Conservation (phyloP, 2,329 filamentous ascomycete species). For the Xylaria hypoxylon region DNA sequence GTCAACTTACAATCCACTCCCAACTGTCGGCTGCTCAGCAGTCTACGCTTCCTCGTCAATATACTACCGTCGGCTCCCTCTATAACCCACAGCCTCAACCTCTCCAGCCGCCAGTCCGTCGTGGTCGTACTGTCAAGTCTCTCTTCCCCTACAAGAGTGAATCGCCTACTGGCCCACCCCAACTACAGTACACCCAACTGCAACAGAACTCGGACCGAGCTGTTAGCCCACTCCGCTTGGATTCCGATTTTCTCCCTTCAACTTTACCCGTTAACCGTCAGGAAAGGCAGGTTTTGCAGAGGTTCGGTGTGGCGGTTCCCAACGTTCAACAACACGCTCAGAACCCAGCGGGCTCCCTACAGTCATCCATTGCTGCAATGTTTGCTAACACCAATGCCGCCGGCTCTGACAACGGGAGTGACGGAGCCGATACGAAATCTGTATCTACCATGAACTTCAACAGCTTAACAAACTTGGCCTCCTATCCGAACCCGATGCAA, state of each 20-base stretch:
- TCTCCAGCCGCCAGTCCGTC: conserved; percentile 64
- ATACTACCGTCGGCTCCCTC: conserved; percentile 68
- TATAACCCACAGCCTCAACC: conserved; percentile 63
- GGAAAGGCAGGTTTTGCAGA: conserved; percentile 30
- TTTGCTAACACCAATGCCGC: conserved; percentile 27
- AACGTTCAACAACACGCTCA: conserved; percentile 1
- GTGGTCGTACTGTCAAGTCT: conserved; percentile 60
- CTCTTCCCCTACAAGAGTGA: conserved; percentile 51
- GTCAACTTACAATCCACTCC: background rate
- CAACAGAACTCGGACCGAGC: conserved; percentile 67
- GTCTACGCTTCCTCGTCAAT: conserved; percentile 52
- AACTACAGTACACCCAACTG: conserved; percentile 61
- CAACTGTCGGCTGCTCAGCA: conserved; percentile 16
- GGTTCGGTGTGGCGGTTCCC: conserved; percentile 27
- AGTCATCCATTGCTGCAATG: conserved; percentile 12
- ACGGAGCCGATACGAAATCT: conserved; percentile 52
- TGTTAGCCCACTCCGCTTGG: conserved; percentile 53
- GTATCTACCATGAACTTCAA: conserved; percentile 62
- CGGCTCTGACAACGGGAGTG: conserved; percentile 46
- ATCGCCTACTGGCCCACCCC: conserved; percentile 45
- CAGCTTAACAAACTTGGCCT: conserved; percentile 65
- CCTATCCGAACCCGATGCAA: conserved; percentile 67
- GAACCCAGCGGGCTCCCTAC: background rate
- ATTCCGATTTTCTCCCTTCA: conserved; percentile 5
- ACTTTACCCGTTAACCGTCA: conserved; percentile 11